phyloP scores from a whole-genome alignment of 2,329 filamentous ascomycete genomes.

The Capronia epimyces region DNA sequence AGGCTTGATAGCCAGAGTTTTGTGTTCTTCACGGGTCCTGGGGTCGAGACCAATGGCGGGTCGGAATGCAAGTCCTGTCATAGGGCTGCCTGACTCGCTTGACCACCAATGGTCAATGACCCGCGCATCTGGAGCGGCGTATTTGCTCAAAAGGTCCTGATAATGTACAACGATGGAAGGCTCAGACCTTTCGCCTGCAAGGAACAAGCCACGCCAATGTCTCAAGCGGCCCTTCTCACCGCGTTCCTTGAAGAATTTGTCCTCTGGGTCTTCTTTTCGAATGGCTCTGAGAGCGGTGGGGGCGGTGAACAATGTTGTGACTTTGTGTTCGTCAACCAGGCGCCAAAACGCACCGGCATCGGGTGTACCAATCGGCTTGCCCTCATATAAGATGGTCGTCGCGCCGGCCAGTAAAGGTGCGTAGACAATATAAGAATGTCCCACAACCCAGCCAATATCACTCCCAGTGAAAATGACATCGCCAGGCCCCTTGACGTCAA shows the following conservation, averaged over 20 bases:
- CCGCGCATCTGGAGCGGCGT: constrained; percentile 58
- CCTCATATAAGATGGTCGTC: constrained; percentile 82
- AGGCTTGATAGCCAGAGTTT: constrained; percentile 62
- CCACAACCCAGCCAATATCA: constrained; percentile 87
- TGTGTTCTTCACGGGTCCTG: constrained; percentile 28
- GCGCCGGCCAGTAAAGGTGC: constrained; percentile 79
- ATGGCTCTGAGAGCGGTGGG: constrained; percentile 84
- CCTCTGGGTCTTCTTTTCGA: constrained; percentile 74
- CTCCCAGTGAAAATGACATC: constrained; percentile 76
- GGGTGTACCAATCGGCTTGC: constrained; percentile 87
- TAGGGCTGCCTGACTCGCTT: constrained; percentile 64
- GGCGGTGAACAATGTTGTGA: constrained; percentile 78
- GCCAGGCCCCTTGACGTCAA: constrained; percentile 74
- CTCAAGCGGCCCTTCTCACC: constrained; percentile 67
- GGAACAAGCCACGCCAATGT: constrained; percentile 67
- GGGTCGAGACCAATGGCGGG: constrained; percentile 53
- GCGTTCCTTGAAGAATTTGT: constrained; percentile 57
- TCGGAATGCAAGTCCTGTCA: constrained; percentile 60
- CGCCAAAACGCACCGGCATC: constrained; percentile 86
- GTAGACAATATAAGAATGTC: constrained; percentile 83
- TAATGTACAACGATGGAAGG: constrained; percentile 79
- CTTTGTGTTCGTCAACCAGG: constrained; percentile 72
- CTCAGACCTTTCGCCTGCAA: constrained; percentile 85
- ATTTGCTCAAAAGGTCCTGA: constrained; percentile 62
- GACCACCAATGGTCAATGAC: constrained; percentile 73